phyloP scores from a whole-genome alignment of 345 rosid species.

The Eucalyptus regnans region DNA sequence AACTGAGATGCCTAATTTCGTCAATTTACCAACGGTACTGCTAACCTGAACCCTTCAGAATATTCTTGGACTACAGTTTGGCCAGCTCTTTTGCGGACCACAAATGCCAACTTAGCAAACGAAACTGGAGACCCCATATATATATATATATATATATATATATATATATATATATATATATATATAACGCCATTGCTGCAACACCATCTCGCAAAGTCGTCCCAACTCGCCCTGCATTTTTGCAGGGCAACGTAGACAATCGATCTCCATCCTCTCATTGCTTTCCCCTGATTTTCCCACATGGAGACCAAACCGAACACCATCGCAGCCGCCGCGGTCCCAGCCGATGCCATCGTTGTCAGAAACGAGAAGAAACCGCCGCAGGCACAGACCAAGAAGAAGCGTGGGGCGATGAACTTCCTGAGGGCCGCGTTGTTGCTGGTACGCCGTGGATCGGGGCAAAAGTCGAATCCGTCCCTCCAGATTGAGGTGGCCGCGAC shows the following conservation, averaged over 20 bases:
- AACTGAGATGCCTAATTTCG: not conserved
- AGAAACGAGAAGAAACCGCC: not conserved
- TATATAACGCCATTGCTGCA: not conserved
- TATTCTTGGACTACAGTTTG: not conserved
- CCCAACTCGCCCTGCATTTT: not conserved
- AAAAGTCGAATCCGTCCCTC: conserved; percentile 17
- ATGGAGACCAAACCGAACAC: not conserved
- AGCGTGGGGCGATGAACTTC: conserved; percentile 23
- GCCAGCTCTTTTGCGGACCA: not conserved
- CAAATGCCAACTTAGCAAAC: not conserved
- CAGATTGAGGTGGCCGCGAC: not conserved
- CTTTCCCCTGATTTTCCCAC: not conserved
- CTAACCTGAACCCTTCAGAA: not conserved
- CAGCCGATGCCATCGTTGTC: not conserved
- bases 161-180: not conserved
- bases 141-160: not conserved
- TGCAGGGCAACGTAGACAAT: not conserved
- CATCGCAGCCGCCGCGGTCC: not conserved
- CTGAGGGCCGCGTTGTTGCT: conserved; percentile 33
- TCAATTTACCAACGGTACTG: not conserved
- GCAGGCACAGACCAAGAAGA: conserved; percentile 5
- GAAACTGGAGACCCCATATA: not conserved
- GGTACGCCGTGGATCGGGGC: conserved; percentile 8
- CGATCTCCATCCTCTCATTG: not conserved
- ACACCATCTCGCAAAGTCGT: not conserved